Evolutionary conservation across 2,329 filamentous ascomycete species (phyloP).

Genomic region (Microsporum ferrugineum): DNA sequence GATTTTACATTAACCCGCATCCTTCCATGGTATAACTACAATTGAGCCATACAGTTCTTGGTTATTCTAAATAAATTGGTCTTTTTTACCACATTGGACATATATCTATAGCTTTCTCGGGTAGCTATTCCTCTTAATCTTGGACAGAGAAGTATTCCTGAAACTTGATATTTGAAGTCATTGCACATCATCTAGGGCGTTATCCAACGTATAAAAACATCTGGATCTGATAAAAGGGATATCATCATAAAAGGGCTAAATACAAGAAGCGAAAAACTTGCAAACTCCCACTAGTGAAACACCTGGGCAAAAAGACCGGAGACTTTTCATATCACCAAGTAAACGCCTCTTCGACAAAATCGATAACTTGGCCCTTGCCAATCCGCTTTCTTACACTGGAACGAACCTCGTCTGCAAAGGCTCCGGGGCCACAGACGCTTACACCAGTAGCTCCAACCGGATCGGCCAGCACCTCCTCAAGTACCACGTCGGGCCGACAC

Average conservation of each 20-base stretch:
- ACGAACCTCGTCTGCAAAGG: conserved; percentile 51
- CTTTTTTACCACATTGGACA: neutral
- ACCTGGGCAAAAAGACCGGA: neutral
- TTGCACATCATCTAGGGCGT: neutral
- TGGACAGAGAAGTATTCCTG: neutral
- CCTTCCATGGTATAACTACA: neutral
- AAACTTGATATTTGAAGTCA: neutral
- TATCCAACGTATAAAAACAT: neutral
- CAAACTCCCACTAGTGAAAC: neutral
- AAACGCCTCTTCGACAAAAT: conserved; percentile 56
- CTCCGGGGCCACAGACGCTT: conserved; percentile 52
- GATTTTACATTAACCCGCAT: neutral
- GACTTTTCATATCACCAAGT: conserved; percentile 40
- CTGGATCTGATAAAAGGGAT: neutral
- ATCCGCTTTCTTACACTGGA: conserved; percentile 42
- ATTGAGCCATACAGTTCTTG: neutral
- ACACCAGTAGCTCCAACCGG: conserved; percentile 50
- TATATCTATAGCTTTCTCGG: neutral
- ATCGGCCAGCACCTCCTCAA: conserved; percentile 46
- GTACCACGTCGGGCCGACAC: conserved; percentile 43
- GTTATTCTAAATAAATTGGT: neutral
- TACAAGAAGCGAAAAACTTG: neutral
- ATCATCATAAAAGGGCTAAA: neutral
- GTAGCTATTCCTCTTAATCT: neutral
- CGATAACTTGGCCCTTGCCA: conserved; percentile 43